Evolutionary conservation across 2,329 filamentous ascomycete genomes (phyloP).

Genomic region (Fusarium vanettenii): DNA sequence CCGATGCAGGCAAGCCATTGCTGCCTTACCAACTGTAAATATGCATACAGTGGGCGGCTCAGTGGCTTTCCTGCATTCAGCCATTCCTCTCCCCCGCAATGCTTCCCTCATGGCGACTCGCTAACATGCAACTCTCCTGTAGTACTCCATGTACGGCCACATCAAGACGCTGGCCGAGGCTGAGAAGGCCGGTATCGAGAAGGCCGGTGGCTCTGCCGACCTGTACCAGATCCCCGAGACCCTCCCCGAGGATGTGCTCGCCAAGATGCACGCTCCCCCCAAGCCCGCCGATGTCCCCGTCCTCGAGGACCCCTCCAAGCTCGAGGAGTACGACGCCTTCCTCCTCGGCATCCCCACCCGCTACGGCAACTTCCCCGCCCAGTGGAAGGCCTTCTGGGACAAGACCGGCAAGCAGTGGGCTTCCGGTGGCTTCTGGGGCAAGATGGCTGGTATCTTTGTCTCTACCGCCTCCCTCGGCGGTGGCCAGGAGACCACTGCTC

Average conservation of each 20-base stretch:
- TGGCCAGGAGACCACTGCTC: slow-evolving; percentile 90
- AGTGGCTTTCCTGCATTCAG: background rate
- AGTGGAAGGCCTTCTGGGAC: slow-evolving; percentile 97
- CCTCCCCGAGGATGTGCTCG: slow-evolving; percentile 82
- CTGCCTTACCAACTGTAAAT: background rate
- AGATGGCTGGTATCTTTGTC: slow-evolving; percentile 92
- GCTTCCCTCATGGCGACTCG: background rate
- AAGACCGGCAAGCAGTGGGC: slow-evolving; percentile 87
- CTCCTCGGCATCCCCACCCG: slow-evolving; percentile 95
- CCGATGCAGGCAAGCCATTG: background rate
- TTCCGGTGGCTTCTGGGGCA: slow-evolving; percentile 81
- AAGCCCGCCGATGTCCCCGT: slow-evolving; percentile 77
- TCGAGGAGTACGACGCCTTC: slow-evolving; percentile 86
- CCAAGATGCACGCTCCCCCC: slow-evolving; percentile 89
- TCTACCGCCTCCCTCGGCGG: slow-evolving; percentile 86
- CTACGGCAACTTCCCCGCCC: slow-evolving; percentile 96
- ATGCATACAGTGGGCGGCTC: background rate
- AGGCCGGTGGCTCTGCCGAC: slow-evolving; percentile 84
- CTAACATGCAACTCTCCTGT: slow-evolving; percentile 19
- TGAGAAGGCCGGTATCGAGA: slow-evolving; percentile 90
- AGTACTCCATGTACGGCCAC: slow-evolving; percentile 97
- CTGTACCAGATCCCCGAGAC: slow-evolving; percentile 93
- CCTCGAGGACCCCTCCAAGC: slow-evolving; percentile 65
- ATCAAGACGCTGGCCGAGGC: slow-evolving; percentile 86
- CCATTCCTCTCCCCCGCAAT: background rate